Conservation (phyloP, 176 grass and related monocot species). For the Phoenix roebelenii region DNA sequence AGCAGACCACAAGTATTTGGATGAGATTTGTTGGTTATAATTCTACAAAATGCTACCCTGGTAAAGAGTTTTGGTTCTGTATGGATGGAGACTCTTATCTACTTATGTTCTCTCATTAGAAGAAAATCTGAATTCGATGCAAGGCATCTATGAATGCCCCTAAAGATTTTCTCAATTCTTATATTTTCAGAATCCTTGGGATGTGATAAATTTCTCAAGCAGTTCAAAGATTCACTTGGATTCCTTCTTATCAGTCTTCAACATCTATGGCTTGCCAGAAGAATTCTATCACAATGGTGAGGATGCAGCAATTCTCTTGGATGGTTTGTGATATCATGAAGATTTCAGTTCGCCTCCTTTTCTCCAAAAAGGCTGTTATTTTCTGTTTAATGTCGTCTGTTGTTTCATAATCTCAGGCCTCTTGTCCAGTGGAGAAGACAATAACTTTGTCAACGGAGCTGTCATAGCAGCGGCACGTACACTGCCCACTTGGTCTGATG, state of each 20-base stretch:
- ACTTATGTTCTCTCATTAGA: no score
- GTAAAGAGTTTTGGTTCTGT: no score
- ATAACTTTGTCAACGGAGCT: slow-evolving; percentile 65
- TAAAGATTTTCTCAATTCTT: background rate
- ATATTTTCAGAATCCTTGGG: slow-evolving; percentile 82
- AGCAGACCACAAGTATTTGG: no score
- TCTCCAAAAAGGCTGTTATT: background rate
- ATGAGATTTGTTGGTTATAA: no score
- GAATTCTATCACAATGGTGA: slow-evolving; percentile 84
- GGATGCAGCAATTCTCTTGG: slow-evolving; percentile 7
- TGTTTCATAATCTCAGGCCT: slow-evolving; percentile 24
- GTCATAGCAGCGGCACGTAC: slow-evolving; percentile 81
- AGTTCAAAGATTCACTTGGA: slow-evolving; percentile 77
- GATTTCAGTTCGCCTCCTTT: background rate
- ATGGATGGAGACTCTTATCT: no score
- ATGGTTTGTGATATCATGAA: background rate
- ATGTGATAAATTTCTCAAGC: slow-evolving; percentile 68
- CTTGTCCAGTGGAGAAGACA: slow-evolving; percentile 45
- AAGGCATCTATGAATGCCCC: no score
- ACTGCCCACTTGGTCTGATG: slow-evolving; percentile 83
- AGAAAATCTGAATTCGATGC: no score
- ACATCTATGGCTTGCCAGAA: slow-evolving; percentile 72
- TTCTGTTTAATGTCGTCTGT: background rate
- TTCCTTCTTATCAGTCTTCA: slow-evolving; percentile 83
- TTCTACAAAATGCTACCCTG: no score